A percentile compares a stretch with the other conserved stretches of the same genome.
These are phyloP conservation scores for Podospora bellae-mahoneyi DNA, from an alignment of 495 filamentous ascomycete genomes.

Conservation along the genomic window DNA sequence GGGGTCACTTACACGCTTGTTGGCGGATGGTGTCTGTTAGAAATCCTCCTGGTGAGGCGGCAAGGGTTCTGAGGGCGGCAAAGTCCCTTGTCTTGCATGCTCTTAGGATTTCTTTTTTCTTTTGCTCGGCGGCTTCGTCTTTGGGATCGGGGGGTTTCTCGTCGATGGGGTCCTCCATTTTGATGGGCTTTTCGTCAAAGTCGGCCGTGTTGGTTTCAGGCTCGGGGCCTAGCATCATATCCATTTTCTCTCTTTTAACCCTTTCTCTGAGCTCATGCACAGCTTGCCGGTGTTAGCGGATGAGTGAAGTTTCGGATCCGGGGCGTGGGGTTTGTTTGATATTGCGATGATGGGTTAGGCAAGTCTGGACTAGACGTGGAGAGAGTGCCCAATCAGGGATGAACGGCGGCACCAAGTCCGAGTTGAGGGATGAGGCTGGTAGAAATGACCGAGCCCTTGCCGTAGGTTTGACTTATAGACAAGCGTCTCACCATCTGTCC, in stretches of 20 bases:
- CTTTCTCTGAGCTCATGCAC: neutral
- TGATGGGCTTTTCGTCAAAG: neutral
- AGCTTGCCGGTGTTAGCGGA: neutral
- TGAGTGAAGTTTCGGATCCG: neutral
- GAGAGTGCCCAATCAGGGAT: neutral
- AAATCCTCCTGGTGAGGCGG: slow-evolving; percentile 71
- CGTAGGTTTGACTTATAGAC: neutral
- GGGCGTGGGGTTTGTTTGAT: neutral
- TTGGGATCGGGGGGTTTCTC: slow-evolving; percentile 22
- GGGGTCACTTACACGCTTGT: slow-evolving; percentile 64
- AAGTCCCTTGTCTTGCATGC: slow-evolving; percentile 68
- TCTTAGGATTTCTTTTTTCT: slow-evolving; percentile 48
- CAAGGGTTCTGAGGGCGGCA: slow-evolving; percentile 58
- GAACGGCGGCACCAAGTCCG: neutral
- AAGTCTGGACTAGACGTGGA: neutral
- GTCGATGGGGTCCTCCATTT: slow-evolving; percentile 10
- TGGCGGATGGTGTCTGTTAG: slow-evolving; percentile 75
- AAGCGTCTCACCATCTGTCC: neutral
- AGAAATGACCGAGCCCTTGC: neutral
- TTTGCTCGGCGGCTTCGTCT: slow-evolving; percentile 13
- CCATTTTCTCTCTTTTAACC: neutral
- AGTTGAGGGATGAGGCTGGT: neutral
- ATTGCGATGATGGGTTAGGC: neutral
- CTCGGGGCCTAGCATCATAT: neutral
- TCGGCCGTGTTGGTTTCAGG: neutral